Evolutionary conservation across 192 early-diverging fungal genomes (phyloP).

Genomic region (Phycomyces nitens): DNA sequence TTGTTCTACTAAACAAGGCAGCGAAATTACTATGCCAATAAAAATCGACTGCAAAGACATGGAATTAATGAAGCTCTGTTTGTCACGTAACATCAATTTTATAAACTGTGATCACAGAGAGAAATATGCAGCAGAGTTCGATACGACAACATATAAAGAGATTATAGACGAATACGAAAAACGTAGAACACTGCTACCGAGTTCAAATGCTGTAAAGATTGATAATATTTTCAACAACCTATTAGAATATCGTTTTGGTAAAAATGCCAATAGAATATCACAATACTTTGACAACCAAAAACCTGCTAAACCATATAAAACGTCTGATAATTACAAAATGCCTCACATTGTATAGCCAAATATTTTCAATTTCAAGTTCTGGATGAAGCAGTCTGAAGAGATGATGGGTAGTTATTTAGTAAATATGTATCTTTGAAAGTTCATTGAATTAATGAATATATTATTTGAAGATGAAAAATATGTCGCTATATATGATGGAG

Average conservation of each 20-base stretch:
- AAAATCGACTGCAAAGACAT: neutral
- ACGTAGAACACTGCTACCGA: slow-evolving; percentile 9
- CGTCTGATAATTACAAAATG: slow-evolving; percentile 5
- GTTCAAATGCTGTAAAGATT: slow-evolving; percentile 6
- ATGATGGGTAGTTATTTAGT: slow-evolving; percentile 1
- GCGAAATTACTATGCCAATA: slow-evolving; percentile 7
- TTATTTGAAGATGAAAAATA: slow-evolving; percentile 10
- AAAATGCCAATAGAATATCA: slow-evolving; percentile 8
- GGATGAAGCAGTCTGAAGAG: slow-evolving; percentile 3
- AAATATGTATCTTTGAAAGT: slow-evolving; percentile 9
- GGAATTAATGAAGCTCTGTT: slow-evolving; percentile 1
- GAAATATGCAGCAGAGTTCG: slow-evolving; percentile 1
- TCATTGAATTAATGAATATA: slow-evolving; percentile 2
- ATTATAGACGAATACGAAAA: slow-evolving; percentile 12
- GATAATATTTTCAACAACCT: neutral
- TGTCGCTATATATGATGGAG: slow-evolving; percentile 1
- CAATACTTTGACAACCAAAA: slow-evolving; percentile 12
- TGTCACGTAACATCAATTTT: no score
- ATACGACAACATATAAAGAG: slow-evolving; percentile 4
- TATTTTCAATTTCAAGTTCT: slow-evolving; percentile 9
- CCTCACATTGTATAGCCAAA: slow-evolving; percentile 1
- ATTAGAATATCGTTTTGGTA: slow-evolving; percentile 13
- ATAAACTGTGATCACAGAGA: slow-evolving; percentile 4
- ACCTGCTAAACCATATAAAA: slow-evolving; percentile 5
- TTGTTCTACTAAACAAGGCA: slow-evolving; percentile 7